phyloP scores from a whole-genome alignment of 768 basidiomycete species.

The Hericium erinaceus region DNA sequence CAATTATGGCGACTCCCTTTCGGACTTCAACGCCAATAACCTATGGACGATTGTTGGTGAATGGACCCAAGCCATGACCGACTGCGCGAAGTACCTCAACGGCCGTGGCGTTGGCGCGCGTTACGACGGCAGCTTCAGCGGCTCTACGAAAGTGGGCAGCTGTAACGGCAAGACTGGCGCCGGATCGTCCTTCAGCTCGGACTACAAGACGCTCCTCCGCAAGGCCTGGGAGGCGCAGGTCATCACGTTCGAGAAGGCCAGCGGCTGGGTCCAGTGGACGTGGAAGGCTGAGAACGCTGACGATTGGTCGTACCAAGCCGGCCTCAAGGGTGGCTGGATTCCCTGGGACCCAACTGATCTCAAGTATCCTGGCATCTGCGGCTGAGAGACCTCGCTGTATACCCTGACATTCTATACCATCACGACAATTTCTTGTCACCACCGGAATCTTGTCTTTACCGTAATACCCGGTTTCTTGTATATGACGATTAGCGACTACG shows the following conservation, averaged over 20 bases:
- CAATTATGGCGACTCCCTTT: conserved; percentile 31
- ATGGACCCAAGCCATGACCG: conserved; percentile 72
- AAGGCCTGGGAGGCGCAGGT: conserved; percentile 83
- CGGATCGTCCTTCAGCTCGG: conserved; percentile 62
- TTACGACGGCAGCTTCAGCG: conserved; percentile 50
- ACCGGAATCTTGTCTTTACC: no score
- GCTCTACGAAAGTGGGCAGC: conserved; percentile 61
- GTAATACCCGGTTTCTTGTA: no score
- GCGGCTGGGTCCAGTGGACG: conserved; percentile 76
- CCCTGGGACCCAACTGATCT: conserved; percentile 46
- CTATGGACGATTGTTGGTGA: conserved; percentile 86
- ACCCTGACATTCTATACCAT: no score
- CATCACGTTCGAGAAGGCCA: conserved; percentile 59
- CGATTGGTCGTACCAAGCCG: conserved; percentile 87
- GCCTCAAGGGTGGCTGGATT: conserved; percentile 77
- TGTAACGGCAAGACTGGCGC: conserved; percentile 67
- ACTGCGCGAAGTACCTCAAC: conserved; percentile 77
- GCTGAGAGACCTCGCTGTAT: conserved; percentile 11
- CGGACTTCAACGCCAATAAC: conserved; percentile 30
- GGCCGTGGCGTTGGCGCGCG: conserved; percentile 64
- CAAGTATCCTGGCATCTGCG: conserved; percentile 58
- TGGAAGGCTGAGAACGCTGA: conserved; percentile 80
- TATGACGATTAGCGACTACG: no score
- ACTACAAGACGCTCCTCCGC: conserved; percentile 75
- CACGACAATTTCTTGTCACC: no score